phyloP scores from a whole-genome alignment of 805 yeast genomes.

The Limtongia smithiae region DNA sequence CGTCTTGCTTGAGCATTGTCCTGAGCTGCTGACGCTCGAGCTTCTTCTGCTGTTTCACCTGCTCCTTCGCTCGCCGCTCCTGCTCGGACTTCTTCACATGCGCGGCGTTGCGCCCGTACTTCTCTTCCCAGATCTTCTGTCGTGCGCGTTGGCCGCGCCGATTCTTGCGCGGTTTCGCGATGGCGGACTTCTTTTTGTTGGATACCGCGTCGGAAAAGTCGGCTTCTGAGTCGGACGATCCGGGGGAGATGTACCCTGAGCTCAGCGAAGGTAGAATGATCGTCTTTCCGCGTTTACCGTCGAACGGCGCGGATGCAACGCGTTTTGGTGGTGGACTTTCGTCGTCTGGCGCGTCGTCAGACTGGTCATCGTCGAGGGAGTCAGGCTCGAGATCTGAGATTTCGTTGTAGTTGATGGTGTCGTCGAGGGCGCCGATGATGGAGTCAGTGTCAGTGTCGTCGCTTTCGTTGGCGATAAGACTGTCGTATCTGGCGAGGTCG shows the following conservation, averaged over 20 bases:
- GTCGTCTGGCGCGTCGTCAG: no score
- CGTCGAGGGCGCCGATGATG: slow-evolving; percentile 30
- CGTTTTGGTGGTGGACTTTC: not conserved
- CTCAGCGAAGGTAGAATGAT: slow-evolving; percentile 63
- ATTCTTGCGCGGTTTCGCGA: slow-evolving; percentile 57
- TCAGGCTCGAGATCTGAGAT: slow-evolving; percentile 18
- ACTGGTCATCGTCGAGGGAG: slow-evolving; percentile 31
- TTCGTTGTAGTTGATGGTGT: slow-evolving; percentile 1
- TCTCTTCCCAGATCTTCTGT: slow-evolving; percentile 92
- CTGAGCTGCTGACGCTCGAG: slow-evolving; percentile 11
- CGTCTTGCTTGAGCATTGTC: slow-evolving; percentile 6
- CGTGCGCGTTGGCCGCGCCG: slow-evolving; percentile 97
- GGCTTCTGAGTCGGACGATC: slow-evolving; percentile 48
- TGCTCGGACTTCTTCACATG: slow-evolving; percentile 70
- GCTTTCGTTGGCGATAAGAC: not conserved
- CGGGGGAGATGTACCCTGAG: slow-evolving; percentile 79
- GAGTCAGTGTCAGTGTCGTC: slow-evolving; percentile 24
- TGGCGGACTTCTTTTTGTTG: slow-evolving; percentile 25
- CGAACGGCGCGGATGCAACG: not conserved
- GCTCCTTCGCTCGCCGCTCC: slow-evolving; percentile 53
- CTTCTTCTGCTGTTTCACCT: slow-evolving; percentile 44
- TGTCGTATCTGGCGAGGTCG: not conserved
- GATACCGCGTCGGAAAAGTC: slow-evolving; percentile 12
- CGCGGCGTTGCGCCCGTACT: slow-evolving; percentile 78
- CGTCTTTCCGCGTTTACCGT: slow-evolving; percentile 20